Evolutionary conservation across 345 rosid genomes (phyloP).

Genomic region (Salix arbutifolia): DNA sequence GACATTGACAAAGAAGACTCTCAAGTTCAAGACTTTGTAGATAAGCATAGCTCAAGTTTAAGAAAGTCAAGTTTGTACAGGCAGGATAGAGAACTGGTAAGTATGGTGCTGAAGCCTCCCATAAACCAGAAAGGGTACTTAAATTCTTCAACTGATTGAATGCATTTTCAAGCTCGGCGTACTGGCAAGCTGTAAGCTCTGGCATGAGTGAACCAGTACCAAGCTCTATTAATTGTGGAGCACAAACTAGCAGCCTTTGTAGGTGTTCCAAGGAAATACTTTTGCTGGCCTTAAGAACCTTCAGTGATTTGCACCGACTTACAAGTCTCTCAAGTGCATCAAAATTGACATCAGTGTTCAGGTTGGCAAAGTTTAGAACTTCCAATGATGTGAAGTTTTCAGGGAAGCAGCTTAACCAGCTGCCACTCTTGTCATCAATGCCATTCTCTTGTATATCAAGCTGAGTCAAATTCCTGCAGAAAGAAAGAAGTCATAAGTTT

Average conservation of each 20-base stretch:
- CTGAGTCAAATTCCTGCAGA: conserved; percentile 59
- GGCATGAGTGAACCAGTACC: conserved; percentile 60
- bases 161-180: conserved; percentile 35
- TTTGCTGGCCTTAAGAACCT: conserved; percentile 51
- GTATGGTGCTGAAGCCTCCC: conserved; percentile 41
- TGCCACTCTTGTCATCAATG: conserved; percentile 50
- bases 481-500: conserved; percentile 11
- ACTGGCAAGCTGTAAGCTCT: conserved; percentile 35
- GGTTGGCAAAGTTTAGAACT: conserved; percentile 51
- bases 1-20: conserved; percentile 52
- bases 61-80: conserved; percentile 48
- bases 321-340: conserved; percentile 61
- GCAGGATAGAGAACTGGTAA: conserved; percentile 48
- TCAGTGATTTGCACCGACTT: conserved; percentile 52
- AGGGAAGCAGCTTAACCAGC: conserved; percentile 66
- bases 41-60: conserved; percentile 56
- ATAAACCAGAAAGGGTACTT: conserved; percentile 52
- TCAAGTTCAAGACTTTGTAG: conserved; percentile 49
- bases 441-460: conserved; percentile 68
- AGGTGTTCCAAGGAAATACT: conserved; percentile 44
- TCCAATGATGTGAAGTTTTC: conserved; percentile 54
- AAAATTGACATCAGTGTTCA: conserved; percentile 45
- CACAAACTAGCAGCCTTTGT: conserved; percentile 43
- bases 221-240: conserved; percentile 50
- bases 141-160: conserved; percentile 47